Percentiles rank a stretch among this genome's conserved stretches.
These are phyloP conservation scores for Neurospora sp. DNA, from an alignment of 495 filamentous ascomycete species.

Conservation along the genomic window DNA sequence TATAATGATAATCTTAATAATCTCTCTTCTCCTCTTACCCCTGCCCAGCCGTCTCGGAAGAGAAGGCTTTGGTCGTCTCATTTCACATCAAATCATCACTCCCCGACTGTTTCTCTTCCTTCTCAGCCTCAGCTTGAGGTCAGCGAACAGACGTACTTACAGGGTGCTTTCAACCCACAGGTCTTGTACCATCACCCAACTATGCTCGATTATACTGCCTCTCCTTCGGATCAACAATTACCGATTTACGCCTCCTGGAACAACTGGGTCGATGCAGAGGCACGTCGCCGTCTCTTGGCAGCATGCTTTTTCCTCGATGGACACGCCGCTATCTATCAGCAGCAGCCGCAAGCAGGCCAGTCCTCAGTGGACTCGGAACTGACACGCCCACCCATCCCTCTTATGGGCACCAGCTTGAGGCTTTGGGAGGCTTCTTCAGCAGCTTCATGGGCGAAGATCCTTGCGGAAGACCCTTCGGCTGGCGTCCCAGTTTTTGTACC, in stretches of 20 bases:
- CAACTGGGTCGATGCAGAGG: conserved; percentile 38
- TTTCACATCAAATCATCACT: conserved; percentile 13
- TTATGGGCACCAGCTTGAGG: conserved; percentile 23
- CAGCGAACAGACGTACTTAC: conserved; percentile 35
- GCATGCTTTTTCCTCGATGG: conserved; percentile 43
- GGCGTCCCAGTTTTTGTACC: conserved; percentile 14
- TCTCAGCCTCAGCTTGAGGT: conserved; percentile 12
- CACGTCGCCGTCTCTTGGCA: conserved; percentile 37
- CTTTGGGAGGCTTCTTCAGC: conserved; percentile 32
- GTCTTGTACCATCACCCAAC: conserved; percentile 22
- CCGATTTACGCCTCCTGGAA: conserved; percentile 31
- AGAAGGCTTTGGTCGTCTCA: conserved; percentile 21
- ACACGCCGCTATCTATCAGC: conserved; percentile 40
- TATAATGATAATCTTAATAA: conserved; percentile 12
- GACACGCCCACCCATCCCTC: conserved; percentile 24
- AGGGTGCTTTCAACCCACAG: conserved; percentile 31
- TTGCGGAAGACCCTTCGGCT: conserved; percentile 17
- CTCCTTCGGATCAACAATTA: conserved; percentile 17
- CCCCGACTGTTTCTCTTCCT: conserved; percentile 10
- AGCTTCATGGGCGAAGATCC: conserved; percentile 23
- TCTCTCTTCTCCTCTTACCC: conserved; percentile 5
- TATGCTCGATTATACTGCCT: conserved; percentile 15
- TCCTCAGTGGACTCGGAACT: conserved; percentile 16
- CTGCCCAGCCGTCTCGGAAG: conserved; percentile 5
- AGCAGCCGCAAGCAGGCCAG: conserved; percentile 30